Evolutionary conservation across 768 basidiomycete genomes (phyloP).

Genomic region (Gautieria morchelliformis): DNA sequence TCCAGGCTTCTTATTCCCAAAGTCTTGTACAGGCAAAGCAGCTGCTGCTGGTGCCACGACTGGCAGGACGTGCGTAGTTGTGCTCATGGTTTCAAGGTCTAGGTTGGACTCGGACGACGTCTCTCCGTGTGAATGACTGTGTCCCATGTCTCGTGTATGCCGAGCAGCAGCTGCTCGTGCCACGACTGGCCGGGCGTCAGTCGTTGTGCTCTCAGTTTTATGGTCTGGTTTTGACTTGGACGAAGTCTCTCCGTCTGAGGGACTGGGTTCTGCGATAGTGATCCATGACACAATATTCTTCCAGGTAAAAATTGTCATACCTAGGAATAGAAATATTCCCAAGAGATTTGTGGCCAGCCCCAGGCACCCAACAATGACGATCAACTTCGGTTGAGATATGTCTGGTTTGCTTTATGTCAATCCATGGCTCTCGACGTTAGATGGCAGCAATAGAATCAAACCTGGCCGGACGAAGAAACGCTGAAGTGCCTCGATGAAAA

Average conservation of each 20-base stretch:
- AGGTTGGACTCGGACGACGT: neutral
- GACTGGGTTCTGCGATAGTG: constrained; percentile 16
- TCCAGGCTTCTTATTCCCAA: constrained; percentile 27
- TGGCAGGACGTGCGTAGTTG: constrained; percentile 25
- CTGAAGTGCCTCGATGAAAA: constrained; percentile 83
- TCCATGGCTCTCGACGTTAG: neutral
- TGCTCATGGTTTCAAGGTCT: constrained; percentile 4
- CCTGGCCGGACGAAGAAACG: constrained; percentile 83
- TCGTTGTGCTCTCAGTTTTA: constrained; percentile 7
- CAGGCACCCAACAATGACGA: constrained; percentile 83
- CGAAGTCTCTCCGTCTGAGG: constrained; percentile 17
- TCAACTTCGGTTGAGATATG: constrained; percentile 77
- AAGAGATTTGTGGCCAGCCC: constrained; percentile 89
- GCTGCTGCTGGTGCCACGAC: constrained; percentile 28
- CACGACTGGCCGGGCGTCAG: constrained; percentile 32
- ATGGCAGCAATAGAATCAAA: constrained; percentile 20
- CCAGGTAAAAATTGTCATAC: constrained; percentile 31
- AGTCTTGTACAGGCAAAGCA: constrained; percentile 73
- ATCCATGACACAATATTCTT: constrained; percentile 1
- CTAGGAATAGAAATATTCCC: constrained; percentile 92
- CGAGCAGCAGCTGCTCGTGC: constrained; percentile 40
- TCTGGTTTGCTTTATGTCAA: constrained; percentile 35
- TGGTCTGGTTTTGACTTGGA: neutral
- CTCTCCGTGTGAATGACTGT: constrained; percentile 21
- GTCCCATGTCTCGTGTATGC: constrained; percentile 69